Evolutionary conservation across 805 yeast species (phyloP).

Genomic region (Schizosaccharomyces octosporus): DNA sequence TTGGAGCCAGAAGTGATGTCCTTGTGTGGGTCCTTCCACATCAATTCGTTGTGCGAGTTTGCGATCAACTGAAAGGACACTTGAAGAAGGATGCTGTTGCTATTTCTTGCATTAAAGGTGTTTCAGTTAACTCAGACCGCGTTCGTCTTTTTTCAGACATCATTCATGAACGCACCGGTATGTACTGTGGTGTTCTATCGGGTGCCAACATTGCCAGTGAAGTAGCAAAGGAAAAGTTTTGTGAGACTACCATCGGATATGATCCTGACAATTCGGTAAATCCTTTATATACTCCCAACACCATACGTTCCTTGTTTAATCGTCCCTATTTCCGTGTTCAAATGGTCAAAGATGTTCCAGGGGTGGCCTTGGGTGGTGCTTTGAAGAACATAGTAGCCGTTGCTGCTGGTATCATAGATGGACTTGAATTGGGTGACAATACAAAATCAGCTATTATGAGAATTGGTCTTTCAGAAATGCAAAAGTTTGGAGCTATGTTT

Average conservation of each 20-base stretch:
- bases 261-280: slow-evolving; percentile 20
- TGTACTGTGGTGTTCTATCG: slow-evolving; percentile 84
- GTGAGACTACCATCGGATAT: slow-evolving; percentile 93
- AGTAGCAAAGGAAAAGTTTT: slow-evolving; percentile 86
- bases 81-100: slow-evolving; percentile 55
- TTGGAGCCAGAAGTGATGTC: slow-evolving; percentile 63
- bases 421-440: slow-evolving; percentile 96
- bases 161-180: slow-evolving; percentile 55
- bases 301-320: slow-evolving; percentile 56
- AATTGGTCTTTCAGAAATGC: slow-evolving; percentile 76
- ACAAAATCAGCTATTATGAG: slow-evolving; percentile 96
- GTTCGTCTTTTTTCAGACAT: slow-evolving; percentile 61
- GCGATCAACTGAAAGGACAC: slow-evolving; percentile 27
- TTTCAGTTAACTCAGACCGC: slow-evolving; percentile 66
- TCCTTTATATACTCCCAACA: not conserved
- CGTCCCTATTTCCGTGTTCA: slow-evolving; percentile 95
- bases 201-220: slow-evolving; percentile 97
- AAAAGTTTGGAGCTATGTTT: slow-evolving; percentile 59
- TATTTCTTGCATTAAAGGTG: slow-evolving; percentile 85
- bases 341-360: slow-evolving; percentile 79
- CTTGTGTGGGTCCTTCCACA: slow-evolving; percentile 89
- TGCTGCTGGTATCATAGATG: slow-evolving; percentile 93
- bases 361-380: slow-evolving; percentile 92
- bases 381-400: slow-evolving; percentile 86
- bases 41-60: slow-evolving; percentile 66